Conservation (phyloP, 208 protist species). For the Crithidia bombi region DNA sequence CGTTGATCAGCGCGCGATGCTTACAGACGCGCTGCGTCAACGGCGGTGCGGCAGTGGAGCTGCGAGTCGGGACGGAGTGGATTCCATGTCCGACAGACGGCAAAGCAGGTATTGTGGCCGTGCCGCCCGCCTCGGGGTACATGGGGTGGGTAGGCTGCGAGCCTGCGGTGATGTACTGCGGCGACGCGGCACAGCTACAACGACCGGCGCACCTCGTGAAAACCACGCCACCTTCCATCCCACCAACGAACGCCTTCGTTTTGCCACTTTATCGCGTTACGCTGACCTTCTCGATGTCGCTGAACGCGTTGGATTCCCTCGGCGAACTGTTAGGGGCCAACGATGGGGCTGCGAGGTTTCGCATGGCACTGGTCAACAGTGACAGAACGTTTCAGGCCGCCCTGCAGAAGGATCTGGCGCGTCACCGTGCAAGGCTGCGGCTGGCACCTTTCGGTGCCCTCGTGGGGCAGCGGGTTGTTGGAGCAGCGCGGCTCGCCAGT, state of each 20-base stretch:
- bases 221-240: neutral
- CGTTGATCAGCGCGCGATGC: constrained; percentile 26
- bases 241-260: neutral
- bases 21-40: constrained; percentile 34
- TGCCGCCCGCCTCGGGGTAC: constrained; percentile 35
- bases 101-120: constrained; percentile 24
- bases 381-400: constrained; percentile 8
- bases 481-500: constrained; percentile 13
- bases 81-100: constrained; percentile 56
- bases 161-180: constrained; percentile 42
- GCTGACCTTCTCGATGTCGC: neutral
- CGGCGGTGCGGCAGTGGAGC: constrained; percentile 25
- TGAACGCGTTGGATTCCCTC: neutral
- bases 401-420: constrained; percentile 9
- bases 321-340: too few relatives aligned
- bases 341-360: too few relatives aligned
- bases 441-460: constrained; percentile 7
- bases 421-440: constrained; percentile 5
- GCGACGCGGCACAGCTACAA: constrained; percentile 16
- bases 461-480: constrained; percentile 4
- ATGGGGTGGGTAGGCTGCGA: constrained; percentile 47
- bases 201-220: neutral
- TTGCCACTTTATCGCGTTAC: constrained; percentile 23
- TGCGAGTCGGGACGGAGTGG: constrained; percentile 47
- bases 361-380: constrained; percentile 7